phyloP scores from a whole-genome alignment of 2,329 filamentous ascomycete species.

The Hortaea werneckii region DNA sequence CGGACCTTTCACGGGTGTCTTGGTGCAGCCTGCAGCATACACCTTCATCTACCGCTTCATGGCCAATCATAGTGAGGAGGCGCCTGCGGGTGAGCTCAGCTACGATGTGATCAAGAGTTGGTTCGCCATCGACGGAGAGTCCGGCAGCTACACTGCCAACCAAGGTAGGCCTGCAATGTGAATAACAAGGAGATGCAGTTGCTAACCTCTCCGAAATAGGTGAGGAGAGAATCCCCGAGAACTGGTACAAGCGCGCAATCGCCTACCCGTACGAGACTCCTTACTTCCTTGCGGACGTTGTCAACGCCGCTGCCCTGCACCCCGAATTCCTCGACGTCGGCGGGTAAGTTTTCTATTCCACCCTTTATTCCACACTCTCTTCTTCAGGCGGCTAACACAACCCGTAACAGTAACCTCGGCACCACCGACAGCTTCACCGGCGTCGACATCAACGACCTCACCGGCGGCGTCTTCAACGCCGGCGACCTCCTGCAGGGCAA shows the following conservation, averaged over 20 bases:
- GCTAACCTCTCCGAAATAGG: too few species aligned
- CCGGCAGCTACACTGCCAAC: conserved; percentile 7
- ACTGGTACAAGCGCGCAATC: conserved; percentile 21
- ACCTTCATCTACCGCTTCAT: conserved; percentile 30
- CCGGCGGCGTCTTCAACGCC: conserved; percentile 33
- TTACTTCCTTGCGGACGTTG: conserved; percentile 18
- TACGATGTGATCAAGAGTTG: conserved; percentile 31
- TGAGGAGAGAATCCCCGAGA: conserved; percentile 15
- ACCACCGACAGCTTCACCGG: conserved; percentile 19
- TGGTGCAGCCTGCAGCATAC: conserved; percentile 21
- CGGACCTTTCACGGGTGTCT: conserved; percentile 19
- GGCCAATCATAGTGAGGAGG: conserved; percentile 29
- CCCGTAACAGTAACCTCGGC: conserved; percentile 18
- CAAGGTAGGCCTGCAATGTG: too few species aligned
- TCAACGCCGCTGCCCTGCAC: conserved; percentile 14
- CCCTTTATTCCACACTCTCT: conserved; percentile 4
- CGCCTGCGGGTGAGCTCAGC: conserved; percentile 28
- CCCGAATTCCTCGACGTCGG: conserved; percentile 20
- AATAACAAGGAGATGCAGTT: too few species aligned
- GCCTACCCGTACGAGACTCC: conserved; percentile 23
- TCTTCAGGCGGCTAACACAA: too few species aligned
- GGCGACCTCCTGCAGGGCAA: conserved; percentile 17
- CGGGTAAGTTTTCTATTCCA: conserved; percentile 12
- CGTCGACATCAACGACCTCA: conserved; percentile 25
- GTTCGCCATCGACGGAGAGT: conserved; percentile 26